A percentile compares a stretch with the other conserved stretches of the same genome.
Evolutionary conservation across 2,329 filamentous ascomycete genomes (phyloP).

Genomic region (Apiospora pterosperma): DNA sequence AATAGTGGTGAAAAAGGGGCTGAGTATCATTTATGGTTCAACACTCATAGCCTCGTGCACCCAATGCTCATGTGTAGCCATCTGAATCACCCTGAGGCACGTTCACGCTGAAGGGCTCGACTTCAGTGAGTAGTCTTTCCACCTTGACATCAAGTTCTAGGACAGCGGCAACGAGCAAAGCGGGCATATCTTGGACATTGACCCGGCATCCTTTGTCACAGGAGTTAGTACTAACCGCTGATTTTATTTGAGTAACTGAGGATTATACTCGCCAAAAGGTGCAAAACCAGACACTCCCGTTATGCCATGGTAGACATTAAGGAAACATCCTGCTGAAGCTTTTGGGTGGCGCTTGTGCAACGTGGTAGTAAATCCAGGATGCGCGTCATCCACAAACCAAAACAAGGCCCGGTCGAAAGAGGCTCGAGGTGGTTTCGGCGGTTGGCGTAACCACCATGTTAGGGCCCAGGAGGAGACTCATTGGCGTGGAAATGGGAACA

Average conservation of each 20-base stretch:
- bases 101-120: slow-evolving; percentile 5
- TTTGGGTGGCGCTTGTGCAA: slow-evolving; percentile 15
- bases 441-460: background rate
- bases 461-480: background rate
- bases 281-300: background rate
- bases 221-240: background rate
- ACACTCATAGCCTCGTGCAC: background rate
- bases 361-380: background rate
- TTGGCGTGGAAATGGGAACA: background rate
- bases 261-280: background rate
- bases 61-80: background rate
- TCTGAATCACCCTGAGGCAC: background rate
- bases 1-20: too few relatives aligned
- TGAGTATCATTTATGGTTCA: background rate
- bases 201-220: background rate
- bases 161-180: slow-evolving; percentile 1
- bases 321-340: background rate
- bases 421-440: background rate
- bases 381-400: slow-evolving; percentile 20
- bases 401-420: slow-evolving; percentile 24
- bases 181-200: slow-evolving; percentile 7
- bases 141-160: background rate
- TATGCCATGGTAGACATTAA: background rate
- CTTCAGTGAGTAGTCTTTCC: slow-evolving; percentile 1
- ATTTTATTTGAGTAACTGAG: too few relatives aligned